phyloP scores from a whole-genome alignment of 768 basidiomycete species.

The Clavulina sp. region DNA sequence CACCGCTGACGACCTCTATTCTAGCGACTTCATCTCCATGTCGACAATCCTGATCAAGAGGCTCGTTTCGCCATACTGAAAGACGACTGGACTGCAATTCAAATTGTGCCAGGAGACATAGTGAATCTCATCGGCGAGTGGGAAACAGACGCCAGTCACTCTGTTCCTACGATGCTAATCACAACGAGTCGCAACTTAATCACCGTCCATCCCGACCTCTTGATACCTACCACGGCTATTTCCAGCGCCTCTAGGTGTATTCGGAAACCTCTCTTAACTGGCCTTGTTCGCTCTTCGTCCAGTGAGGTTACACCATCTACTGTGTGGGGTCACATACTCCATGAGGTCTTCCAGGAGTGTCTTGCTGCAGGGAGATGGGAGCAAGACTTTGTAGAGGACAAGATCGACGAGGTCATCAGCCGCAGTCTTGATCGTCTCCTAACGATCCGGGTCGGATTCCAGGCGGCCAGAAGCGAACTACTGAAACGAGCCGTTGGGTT shows the following conservation, averaged over 20 bases:
- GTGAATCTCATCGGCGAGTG: constrained; percentile 53
- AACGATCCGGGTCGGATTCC: constrained; percentile 36
- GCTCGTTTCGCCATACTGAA: constrained; percentile 36
- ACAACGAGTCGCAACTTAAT: constrained; percentile 49
- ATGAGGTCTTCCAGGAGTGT: constrained; percentile 77
- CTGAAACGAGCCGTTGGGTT: constrained; percentile 46
- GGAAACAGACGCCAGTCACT: constrained; percentile 19
- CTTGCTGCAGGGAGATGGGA: constrained; percentile 47
- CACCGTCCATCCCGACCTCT: constrained; percentile 81
- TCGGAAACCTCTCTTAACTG: constrained; percentile 69
- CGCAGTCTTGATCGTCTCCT: constrained; percentile 43
- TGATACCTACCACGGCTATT: constrained; percentile 79
- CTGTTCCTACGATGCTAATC: constrained; percentile 35
- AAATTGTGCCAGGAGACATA: constrained; percentile 54
- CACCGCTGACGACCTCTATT: background rate
- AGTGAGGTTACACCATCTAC: constrained; percentile 16
- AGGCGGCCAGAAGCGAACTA: constrained; percentile 50
- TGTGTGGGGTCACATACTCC: constrained; percentile 86
- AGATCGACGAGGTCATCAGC: constrained; percentile 38
- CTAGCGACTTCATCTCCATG: constrained; percentile 35
- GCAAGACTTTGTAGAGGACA: constrained; percentile 37
- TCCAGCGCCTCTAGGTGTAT: constrained; percentile 68
- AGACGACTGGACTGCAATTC: constrained; percentile 63
- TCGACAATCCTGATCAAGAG: constrained; percentile 19
- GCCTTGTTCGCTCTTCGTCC: constrained; percentile 35